Conservation (phyloP, 2,329 filamentous ascomycete genomes). For the Lecanicillium sp. region DNA sequence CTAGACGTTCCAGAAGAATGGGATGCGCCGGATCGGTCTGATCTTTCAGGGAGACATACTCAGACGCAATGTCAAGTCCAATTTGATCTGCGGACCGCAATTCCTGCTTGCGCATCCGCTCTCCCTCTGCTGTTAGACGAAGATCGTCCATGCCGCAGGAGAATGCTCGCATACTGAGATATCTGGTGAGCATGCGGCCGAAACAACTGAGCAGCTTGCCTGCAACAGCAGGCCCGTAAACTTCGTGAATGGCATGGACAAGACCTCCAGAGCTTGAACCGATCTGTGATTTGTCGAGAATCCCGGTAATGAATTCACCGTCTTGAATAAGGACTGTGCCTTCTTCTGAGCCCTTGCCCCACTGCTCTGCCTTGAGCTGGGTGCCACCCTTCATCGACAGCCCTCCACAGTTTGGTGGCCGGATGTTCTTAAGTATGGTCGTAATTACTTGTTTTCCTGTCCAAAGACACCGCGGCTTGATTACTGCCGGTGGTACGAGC, state of each 20-base stretch:
- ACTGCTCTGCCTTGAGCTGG: slow-evolving; percentile 69
- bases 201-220: slow-evolving; percentile 84
- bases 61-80: slow-evolving; percentile 72
- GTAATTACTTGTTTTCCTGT: slow-evolving; percentile 95
- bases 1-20: slow-evolving; percentile 69
- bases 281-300: slow-evolving; percentile 92
- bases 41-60: slow-evolving; percentile 78
- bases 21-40: slow-evolving; percentile 56
- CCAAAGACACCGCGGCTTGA: slow-evolving; percentile 78
- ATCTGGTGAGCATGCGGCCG: slow-evolving; percentile 80
- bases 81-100: slow-evolving; percentile 59
- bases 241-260: slow-evolving; percentile 86
- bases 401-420: slow-evolving; percentile 65
- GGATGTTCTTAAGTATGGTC: slow-evolving; percentile 87
- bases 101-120: slow-evolving; percentile 60
- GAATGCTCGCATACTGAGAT: slow-evolving; percentile 89
- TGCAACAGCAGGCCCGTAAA: slow-evolving; percentile 80
- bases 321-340: slow-evolving; percentile 74
- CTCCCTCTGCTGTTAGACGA: slow-evolving; percentile 72
- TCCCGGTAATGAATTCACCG: slow-evolving; percentile 81
- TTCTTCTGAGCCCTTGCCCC: slow-evolving; percentile 73
- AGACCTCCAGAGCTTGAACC: slow-evolving; percentile 81
- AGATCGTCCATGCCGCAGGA: slow-evolving; percentile 97
- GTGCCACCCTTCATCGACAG: slow-evolving; percentile 75
- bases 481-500: slow-evolving; percentile 70